Percentiles rank a stretch among this genome's conserved stretches.
These are phyloP conservation scores for Podospora pseudocomata DNA, from an alignment of 495 filamentous ascomycete species.

Conservation along the genomic window DNA sequence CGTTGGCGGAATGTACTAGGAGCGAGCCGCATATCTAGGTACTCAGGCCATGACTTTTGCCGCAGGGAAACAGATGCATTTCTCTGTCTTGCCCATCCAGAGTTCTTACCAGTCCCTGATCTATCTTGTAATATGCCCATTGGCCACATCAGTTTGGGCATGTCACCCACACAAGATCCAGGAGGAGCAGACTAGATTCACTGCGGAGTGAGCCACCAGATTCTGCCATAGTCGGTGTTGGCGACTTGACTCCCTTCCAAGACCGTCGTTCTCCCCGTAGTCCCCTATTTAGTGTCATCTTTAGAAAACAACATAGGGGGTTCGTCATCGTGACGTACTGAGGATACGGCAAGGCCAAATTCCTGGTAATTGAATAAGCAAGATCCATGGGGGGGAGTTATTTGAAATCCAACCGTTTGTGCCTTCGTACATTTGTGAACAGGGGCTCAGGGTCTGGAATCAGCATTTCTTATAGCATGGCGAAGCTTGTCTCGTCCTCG, in stretches of 20 bases:
- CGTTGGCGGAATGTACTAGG: conserved; percentile 61
- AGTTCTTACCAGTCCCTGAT: conserved; percentile 48
- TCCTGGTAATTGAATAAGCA: neutral
- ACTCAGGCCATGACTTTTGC: conserved; percentile 71
- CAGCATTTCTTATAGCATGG: neutral
- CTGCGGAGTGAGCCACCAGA: conserved; percentile 36
- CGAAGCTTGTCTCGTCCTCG: too few relatives aligned
- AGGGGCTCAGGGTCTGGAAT: neutral
- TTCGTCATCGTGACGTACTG: neutral
- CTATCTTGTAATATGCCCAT: conserved; percentile 64
- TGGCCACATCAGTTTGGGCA: conserved; percentile 68
- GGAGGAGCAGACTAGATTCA: conserved; percentile 55
- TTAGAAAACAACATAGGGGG: neutral
- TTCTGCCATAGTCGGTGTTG: conserved; percentile 33
- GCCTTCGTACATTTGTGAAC: neutral
- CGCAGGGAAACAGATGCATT: conserved; percentile 60
- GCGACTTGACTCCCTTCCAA: conserved; percentile 35
- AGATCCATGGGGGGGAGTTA: neutral
- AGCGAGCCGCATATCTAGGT: conserved; percentile 63
- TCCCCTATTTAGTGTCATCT: conserved; percentile 15
- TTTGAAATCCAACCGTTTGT: neutral
- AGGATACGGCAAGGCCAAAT: neutral
- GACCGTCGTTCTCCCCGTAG: conserved; percentile 34
- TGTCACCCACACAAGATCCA: conserved; percentile 58
- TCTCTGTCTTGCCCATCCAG: conserved; percentile 70